Percentiles rank a stretch among this genome's conserved stretches.
phyloP scores from a whole-genome alignment of 2,329 filamentous ascomycete genomes.

The Colletotrichum cordylinicola region DNA sequence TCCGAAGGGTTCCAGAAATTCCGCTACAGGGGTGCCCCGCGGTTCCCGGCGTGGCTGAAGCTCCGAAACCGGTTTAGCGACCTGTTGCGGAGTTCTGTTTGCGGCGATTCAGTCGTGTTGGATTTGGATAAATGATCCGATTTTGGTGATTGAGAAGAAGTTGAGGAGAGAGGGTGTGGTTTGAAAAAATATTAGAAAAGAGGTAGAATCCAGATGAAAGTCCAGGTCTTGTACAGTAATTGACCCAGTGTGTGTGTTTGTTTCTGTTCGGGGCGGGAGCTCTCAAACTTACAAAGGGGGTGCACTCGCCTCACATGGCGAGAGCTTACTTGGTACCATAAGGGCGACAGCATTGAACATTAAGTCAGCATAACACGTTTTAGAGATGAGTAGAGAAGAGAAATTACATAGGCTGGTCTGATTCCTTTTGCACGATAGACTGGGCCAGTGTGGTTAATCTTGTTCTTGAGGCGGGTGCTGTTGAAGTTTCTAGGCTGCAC shows the following conservation, averaged over 20 bases:
- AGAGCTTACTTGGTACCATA: too few species aligned
- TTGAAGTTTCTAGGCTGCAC: too few species aligned
- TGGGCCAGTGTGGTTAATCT: too few species aligned
- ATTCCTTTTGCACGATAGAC: too few species aligned
- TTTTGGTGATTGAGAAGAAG: neutral
- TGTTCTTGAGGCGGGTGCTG: too few species aligned
- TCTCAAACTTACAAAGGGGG: neutral
- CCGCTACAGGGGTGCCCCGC: neutral
- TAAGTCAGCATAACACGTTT: too few species aligned
- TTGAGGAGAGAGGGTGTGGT: neutral
- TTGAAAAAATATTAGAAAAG: too few species aligned
- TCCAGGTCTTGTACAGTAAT: neutral
- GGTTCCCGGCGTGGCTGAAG: neutral
- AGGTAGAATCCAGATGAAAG: neutral
- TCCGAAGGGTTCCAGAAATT: conserved; percentile 11
- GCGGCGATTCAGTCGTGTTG: neutral
- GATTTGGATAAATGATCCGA: too few species aligned
- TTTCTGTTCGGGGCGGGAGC: neutral
- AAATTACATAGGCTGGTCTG: too few species aligned
- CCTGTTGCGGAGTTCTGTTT: neutral
- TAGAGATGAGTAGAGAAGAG: too few species aligned
- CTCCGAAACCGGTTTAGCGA: conserved; percentile 17
- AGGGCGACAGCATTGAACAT: too few species aligned
- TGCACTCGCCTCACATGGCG: neutral
- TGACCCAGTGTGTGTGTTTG: neutral